These are phyloP conservation scores for Lactifluus echinatus DNA, from an alignment of 768 basidiomycete species.

Conservation along the genomic window DNA sequence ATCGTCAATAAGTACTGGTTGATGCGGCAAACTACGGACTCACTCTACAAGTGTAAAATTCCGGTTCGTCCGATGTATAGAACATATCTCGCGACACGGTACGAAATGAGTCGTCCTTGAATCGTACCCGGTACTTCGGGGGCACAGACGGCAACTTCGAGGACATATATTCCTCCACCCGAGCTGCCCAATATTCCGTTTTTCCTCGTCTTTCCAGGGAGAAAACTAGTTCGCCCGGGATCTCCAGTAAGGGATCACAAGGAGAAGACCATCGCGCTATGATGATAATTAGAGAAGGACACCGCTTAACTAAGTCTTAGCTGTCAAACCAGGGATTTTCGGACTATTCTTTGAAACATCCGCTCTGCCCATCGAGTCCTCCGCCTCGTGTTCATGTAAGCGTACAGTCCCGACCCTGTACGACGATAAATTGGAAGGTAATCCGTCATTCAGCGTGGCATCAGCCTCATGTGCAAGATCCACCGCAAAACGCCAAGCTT, in stretches of 20 bases:
- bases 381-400: not conserved
- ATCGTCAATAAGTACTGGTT: not conserved
- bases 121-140: conserved; percentile 48
- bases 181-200: conserved; percentile 57
- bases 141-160: conserved; percentile 31
- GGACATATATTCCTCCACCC: conserved; percentile 43
- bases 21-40: conserved; percentile 1
- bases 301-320: conserved; percentile 15
- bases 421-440: conserved; percentile 18
- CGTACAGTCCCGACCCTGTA: conserved; percentile 2
- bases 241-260: conserved; percentile 40
- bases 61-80: conserved; percentile 47
- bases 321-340: conserved; percentile 4
- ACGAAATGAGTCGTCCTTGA: conserved; percentile 42
- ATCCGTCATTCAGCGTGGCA: conserved; percentile 16
- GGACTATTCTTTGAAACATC: not conserved
- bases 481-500: conserved; percentile 17
- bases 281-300: conserved; percentile 9
- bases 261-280: conserved; percentile 31
- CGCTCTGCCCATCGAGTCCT: not conserved
- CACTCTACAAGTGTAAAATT: conserved; percentile 57
- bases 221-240: conserved; percentile 63
- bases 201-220: conserved; percentile 35
- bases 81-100: conserved; percentile 44
- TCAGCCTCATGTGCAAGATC: conserved; percentile 17